Evolutionary conservation across 768 basidiomycete genomes (phyloP), one percentile per base, ranked within the genome.

Genomic region (Roridomyces roridus): DNA sequence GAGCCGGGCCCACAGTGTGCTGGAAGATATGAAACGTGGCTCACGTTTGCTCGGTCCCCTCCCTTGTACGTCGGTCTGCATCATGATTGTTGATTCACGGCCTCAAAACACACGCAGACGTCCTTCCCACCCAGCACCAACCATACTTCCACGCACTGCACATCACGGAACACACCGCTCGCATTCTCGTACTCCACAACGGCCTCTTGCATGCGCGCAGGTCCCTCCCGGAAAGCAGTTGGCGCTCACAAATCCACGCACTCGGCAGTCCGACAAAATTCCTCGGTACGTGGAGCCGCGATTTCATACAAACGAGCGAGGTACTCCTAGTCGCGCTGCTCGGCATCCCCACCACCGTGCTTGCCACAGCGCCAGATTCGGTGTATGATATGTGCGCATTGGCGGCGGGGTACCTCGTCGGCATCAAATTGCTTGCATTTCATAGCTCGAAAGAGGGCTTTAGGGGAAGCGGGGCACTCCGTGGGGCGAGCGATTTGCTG

Each of bases 341-440:
- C 39, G 21, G 7, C 49, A 21, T 29, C 17, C 29, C 6, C 37
- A 2, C 49, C 55, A 9, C 6, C 45, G 11, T 7, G 14, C 29
- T 60, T 2, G 36, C 31, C 23, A 61, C 59, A 1, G 50, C 55
- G 18, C 59, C 59, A 1, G 59, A 61, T 43, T 44, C 50, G 21
- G 65, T 69, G 53, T 74, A 72, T 67, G 71, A 68, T 54, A 68
- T 75, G 46, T 67, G 68, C 28, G 51, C 59, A 18, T 72, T 75
- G 41, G 68, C 69, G 4, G 60, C 64, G 36, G 70, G 70, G 2
- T 62, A 47, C 49, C 68, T 72, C 24, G 53, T 75, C 36, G 74
- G 65, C 17, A 71, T 68, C 17, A 74, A 69, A 47, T 75, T 73
- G 60, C 70, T 74, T 51, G 50, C 67, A 24, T 3, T 20, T 18